Conservation (phyloP, 192 early-diverging fungal species). For the Entophlyctis helioformis region DNA sequence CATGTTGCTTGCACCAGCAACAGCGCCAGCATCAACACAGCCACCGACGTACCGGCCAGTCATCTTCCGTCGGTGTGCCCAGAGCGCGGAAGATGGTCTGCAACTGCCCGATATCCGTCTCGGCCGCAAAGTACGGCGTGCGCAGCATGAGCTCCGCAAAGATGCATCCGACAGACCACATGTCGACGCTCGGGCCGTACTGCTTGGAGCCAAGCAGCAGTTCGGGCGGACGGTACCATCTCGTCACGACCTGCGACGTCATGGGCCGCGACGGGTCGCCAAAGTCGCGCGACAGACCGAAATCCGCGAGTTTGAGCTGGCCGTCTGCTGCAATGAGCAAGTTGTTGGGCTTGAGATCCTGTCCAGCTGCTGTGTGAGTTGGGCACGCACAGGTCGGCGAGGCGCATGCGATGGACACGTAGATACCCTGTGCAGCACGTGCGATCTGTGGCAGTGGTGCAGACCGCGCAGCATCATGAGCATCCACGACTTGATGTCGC, state of each 20-base stretch:
- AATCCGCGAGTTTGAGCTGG: conserved; percentile 94
- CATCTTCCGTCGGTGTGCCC: conserved; percentile 69
- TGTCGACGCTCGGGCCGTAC: conserved; percentile 83
- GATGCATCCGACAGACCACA: conserved; percentile 96
- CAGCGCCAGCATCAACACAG: neutral
- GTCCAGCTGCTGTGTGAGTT: conserved; percentile 18
- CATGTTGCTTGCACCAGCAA: neutral
- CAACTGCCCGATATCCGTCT: conserved; percentile 81
- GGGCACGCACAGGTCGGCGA: neutral
- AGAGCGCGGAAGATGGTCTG: conserved; percentile 72
- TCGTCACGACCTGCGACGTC: conserved; percentile 91
- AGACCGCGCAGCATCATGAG: conserved; percentile 89
- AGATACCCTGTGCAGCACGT: conserved; percentile 74
- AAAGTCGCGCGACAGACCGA: conserved; percentile 95
- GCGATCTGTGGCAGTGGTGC: conserved; percentile 81
- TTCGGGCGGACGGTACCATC: conserved; percentile 96
- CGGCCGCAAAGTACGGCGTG: conserved; percentile 75
- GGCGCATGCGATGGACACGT: neutral
- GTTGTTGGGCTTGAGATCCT: conserved; percentile 56
- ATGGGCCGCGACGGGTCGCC: conserved; percentile 68
- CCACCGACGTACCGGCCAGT: conserved; percentile 62
- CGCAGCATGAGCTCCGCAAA: conserved; percentile 96
- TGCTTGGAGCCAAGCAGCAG: conserved; percentile 79
- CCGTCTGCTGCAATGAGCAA: conserved; percentile 60
- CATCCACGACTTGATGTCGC: conserved; percentile 96